A percentile compares a stretch with the other conserved stretches of the same genome.
These are phyloP conservation scores for Alternaria brassicicola DNA, from an alignment of 2,329 filamentous ascomycete species.

Conservation along the genomic window DNA sequence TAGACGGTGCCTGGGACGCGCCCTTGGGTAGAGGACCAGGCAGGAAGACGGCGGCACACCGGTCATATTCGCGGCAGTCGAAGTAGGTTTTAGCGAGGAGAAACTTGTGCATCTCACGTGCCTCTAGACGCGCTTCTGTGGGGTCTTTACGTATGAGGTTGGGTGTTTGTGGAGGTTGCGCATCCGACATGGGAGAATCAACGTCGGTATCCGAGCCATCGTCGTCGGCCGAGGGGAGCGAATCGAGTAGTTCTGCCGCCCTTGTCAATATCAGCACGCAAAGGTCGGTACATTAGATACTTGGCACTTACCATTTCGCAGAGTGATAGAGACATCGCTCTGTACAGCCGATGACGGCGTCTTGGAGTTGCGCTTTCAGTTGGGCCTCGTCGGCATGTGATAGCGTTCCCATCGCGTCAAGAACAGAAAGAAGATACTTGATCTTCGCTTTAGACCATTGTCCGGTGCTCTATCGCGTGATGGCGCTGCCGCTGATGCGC, in stretches of 20 bases:
- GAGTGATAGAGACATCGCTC: conserved; percentile 96
- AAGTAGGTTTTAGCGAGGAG: conserved; percentile 93
- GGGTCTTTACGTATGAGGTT: conserved; percentile 64
- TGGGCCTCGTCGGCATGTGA: conserved; percentile 58
- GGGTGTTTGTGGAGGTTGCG: conserved; percentile 53
- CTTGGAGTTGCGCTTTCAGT: conserved; percentile 76
- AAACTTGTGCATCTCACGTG: conserved; percentile 80
- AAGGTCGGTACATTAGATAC: background rate
- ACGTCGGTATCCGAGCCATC: conserved; percentile 62
- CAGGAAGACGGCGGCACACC: conserved; percentile 87
- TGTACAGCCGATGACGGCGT: conserved; percentile 87
- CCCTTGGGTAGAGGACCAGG: conserved; percentile 78
- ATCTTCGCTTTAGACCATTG: background rate
- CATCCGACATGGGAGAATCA: conserved; percentile 64
- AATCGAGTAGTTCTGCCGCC: conserved; percentile 91
- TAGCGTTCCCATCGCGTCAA: conserved; percentile 30
- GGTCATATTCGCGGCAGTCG: conserved; percentile 92
- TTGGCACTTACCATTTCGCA: conserved; percentile 79
- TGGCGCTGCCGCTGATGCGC: conserved; percentile 16
- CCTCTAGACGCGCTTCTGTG: conserved; percentile 76
- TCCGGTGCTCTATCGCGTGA: conserved; percentile 1
- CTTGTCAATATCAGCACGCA: conserved; percentile 57
- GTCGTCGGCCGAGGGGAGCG: conserved; percentile 69
- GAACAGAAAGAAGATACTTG: background rate
- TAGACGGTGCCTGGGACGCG: conserved; percentile 59